A percentile compares a stretch with the other conserved stretches of the same genome.
Conservation (phyloP, 441 rosid genomes). For the Erysimum cheiri region DNA sequence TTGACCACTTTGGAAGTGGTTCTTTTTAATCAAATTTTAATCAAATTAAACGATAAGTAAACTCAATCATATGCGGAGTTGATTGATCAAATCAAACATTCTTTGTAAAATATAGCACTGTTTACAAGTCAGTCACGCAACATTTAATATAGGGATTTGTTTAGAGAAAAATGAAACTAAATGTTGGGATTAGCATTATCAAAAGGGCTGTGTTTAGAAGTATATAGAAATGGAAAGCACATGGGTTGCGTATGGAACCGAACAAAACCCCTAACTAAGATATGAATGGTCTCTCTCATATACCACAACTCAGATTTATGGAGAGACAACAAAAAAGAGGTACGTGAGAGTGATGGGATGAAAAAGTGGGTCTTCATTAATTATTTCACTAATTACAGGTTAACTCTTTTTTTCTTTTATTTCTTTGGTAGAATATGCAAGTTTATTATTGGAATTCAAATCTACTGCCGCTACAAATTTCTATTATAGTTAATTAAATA, state of each 20-base stretch:
- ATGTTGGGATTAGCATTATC: constrained; percentile 7
- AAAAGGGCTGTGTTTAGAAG: not conserved
- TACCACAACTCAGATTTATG: constrained; percentile 3
- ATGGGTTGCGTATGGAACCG: not conserved
- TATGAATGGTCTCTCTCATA: constrained; percentile 15
- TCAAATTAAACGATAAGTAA: not conserved
- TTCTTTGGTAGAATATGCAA: no score
- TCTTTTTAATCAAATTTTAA: not conserved
- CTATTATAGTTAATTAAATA: no score
- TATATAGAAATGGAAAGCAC: not conserved
- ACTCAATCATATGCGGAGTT: not conserved
- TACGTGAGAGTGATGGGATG: not conserved
- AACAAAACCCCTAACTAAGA: not conserved
- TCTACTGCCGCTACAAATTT: no score
- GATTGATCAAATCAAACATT: not conserved
- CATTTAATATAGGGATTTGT: not conserved
- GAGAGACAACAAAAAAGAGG: not conserved
- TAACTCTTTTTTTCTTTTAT: no score
- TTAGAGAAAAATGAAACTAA: not conserved
- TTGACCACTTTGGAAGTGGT: not conserved
- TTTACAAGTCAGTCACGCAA: not conserved
- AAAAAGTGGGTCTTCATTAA: not conserved
- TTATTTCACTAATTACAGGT: no score
- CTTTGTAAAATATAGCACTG: not conserved
- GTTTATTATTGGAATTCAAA: no score